A percentile compares a stretch with the other conserved stretches of the same genome.
Conservation (phyloP, 1,139 yeast genomes). For the Blastobotrys aristatus region DNA sequence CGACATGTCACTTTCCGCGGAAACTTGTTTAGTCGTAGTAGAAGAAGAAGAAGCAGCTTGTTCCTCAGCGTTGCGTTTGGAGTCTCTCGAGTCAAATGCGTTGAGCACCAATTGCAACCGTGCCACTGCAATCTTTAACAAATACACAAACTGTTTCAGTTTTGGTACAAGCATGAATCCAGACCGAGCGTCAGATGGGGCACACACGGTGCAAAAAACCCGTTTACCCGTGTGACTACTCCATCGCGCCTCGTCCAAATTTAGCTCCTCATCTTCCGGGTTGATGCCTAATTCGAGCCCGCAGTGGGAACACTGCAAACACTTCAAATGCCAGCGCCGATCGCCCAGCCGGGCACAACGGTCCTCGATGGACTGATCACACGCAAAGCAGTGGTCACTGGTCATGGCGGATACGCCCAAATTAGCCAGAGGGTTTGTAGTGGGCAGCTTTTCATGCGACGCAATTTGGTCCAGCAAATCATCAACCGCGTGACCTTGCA, state of each 20-base stretch:
- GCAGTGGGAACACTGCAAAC: conserved; percentile 53
- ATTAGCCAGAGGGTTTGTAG: conserved; percentile 31
- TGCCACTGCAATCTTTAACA: conserved; percentile 77
- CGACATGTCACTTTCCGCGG: conserved; percentile 10
- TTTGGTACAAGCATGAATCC: conserved; percentile 66
- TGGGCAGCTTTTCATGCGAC: conserved; percentile 42
- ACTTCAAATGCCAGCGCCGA: conserved; percentile 74
- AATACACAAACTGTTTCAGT: conserved; percentile 65
- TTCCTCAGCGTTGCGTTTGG: conserved; percentile 20
- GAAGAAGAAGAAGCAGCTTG: not conserved
- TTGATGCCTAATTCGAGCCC: conserved; percentile 7
- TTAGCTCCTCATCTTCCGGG: conserved; percentile 8
- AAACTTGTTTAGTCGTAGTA: not conserved
- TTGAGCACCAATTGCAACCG: conserved; percentile 70
- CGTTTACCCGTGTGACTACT: conserved; percentile 34
- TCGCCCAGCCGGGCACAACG: conserved; percentile 60
- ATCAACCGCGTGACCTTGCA: conserved; percentile 59
- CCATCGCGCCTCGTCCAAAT: conserved; percentile 37
- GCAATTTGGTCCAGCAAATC: conserved; percentile 52
- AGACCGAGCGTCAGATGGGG: conserved; percentile 42
- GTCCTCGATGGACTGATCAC: conserved; percentile 78
- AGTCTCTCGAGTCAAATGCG: conserved; percentile 34
- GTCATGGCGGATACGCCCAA: conserved; percentile 58
- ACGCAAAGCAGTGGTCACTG: conserved; percentile 69
- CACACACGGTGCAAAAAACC: conserved; percentile 57